Base-by-base conservation (phyloP, 1,284 basidiomycete genomes). In the Ustilago shanxiensis region DNA sequence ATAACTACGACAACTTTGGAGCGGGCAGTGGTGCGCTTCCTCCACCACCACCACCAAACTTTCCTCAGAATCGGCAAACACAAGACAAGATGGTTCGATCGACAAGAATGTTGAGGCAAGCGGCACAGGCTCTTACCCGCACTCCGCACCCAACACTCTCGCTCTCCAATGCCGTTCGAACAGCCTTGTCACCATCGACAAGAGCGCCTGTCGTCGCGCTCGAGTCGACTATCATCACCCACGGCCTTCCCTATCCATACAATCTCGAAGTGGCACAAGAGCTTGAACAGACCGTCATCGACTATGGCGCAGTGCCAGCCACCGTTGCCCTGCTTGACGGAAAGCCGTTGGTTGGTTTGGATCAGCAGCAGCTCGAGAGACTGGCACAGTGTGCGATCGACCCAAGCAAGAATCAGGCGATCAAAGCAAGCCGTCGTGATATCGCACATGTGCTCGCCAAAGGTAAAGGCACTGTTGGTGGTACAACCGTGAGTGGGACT, bases 401-500 rank as follows among this genome's bases (percentile, higher is more conserved):
- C 52, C 54, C 58, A 29, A 60, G 63, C 44, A 68, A 67, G 52
- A 70, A 78, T 31, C 52, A 53, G 28, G 80, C 80, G 0, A 89
- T 91, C 58, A 98, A 99, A 87, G 88, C 97, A 13, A 96, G 95
- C 1, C 88, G 95, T 50, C 89, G 96, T 57, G 96, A 99, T 86
- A 89, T 99, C 53, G 93, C 91, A 1, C 88, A 93, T 50, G 91
- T 91, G 2, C 89, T 97, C 66, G 90, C 92, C 14, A 84, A 89
- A 39, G 89, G 89, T 72, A 88, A 88, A 26, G 72, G 79, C 0
- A 60, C 80, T 56, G 90, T 95, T 71, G 96, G 95, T 69, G 96
- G 95, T 66, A 92, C 96, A 7, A 99, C 96, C 0, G 95, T 95
- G 65, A 92, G 93, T 66, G 91, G 93, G 0, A 98, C 96, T 1